Conservation (phyloP, 441 rosid species). For the Pelargonium fulgidum region DNA sequence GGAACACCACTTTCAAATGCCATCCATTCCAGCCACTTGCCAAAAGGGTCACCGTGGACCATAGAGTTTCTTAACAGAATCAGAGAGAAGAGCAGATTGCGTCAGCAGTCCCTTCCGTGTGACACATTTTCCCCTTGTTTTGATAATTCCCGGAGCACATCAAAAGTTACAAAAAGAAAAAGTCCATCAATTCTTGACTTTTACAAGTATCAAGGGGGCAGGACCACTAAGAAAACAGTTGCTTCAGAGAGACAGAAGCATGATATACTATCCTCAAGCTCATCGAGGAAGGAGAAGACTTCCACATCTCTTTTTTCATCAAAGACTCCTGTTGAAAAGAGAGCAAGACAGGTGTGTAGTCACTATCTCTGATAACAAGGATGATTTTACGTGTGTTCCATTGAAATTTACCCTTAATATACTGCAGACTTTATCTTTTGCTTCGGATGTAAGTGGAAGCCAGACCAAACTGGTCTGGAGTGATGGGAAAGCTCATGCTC, state of each 20-base stretch:
- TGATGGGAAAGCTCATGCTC: conserved; percentile 33
- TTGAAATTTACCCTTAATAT: conserved; percentile 5
- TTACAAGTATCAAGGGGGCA: conserved; percentile 74
- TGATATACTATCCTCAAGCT: conserved; percentile 32
- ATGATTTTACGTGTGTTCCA: background rate
- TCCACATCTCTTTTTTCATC: conserved; percentile 36
- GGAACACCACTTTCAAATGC: conserved; percentile 65
- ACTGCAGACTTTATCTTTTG: conserved; percentile 60
- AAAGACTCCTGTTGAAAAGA: conserved; percentile 68
- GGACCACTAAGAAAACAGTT: conserved; percentile 31
- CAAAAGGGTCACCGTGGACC: conserved; percentile 84
- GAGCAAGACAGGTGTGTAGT: conserved; percentile 59
- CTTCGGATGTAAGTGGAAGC: conserved; percentile 44
- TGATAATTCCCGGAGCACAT: conserved; percentile 30
- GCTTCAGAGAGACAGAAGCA: conserved; percentile 60
- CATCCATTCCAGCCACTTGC: conserved; percentile 43
- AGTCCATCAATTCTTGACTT: conserved; percentile 76
- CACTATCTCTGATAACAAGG: conserved; percentile 8
- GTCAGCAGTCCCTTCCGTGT: conserved; percentile 53
- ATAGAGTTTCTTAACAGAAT: conserved; percentile 80
- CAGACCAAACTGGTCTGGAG: conserved; percentile 86
- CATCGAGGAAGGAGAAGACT: conserved; percentile 33
- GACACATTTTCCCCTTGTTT: conserved; percentile 36
- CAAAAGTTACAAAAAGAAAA: conserved; percentile 52
- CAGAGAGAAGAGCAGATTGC: conserved; percentile 66